Evolutionary conservation across 75 land plant species (phyloP), one percentile per base, ranked within the genome.

Genomic region (Azolla pinnata): DNA sequence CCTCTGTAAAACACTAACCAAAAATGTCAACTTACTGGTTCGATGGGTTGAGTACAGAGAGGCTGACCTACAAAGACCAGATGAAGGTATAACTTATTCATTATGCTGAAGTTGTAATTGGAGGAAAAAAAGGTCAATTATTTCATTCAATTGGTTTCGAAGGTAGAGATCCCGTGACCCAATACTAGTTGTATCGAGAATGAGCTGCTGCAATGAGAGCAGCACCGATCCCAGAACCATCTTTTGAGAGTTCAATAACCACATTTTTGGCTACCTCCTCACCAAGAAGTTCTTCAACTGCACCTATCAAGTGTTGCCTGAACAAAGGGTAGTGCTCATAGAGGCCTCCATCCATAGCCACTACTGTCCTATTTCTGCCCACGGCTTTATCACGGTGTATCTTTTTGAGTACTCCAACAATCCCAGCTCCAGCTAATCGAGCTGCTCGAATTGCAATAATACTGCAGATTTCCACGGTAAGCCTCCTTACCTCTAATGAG

Each of bases 221-320:
- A 33, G 88, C 82, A 27, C 88, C 88, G 56, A 82, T 75, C 10
- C 87, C 87, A 44, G 78, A 78, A 1, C 87, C 81, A 27, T 79
- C 88, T 34, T 70, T 79, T 40, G 81, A 75, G 16, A 70, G 80
- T 38, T 79, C 71, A 17, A 85, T 31, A 29, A 44, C 21, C 9
- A 85, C 77, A 45, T 67, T 67, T 9, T 78, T 59, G 1, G 86
- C 70, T 23, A 66, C 54, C 23, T 76, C 76, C 26, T 60, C 46
- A n/a, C 81, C 82, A 49, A 85, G 77, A 66, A 85, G 57, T 57
- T 82, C 88, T 54, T 63, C 61, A 25, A 82, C 64, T 17, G 80
- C 73, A 20, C 59, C 60, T 33, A 82, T 70, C 54, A 85, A 18
- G 57, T 73, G 67, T 29, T 69, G 54, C 44, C 82, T 73, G 65